Conservation (phyloP, 805 yeast species). For the Wickerhamomyces strasburgensis region DNA sequence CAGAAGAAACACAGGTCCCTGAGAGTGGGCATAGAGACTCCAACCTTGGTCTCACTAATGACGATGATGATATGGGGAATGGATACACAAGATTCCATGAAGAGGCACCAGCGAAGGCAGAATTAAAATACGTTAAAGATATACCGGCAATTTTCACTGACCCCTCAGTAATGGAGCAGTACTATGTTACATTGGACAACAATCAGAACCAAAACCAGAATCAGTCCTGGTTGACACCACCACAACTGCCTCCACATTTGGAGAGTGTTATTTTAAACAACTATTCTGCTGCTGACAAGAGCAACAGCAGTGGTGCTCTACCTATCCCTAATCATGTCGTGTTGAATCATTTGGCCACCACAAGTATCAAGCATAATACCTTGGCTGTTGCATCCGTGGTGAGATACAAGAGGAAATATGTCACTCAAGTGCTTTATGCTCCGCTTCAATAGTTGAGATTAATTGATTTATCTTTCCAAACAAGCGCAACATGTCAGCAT, state of each 20-base stretch:
- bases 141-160: conserved; percentile 84
- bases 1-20: conserved; percentile 1
- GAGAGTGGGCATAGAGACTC: conserved; percentile 39
- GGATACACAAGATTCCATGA: conserved; percentile 77
- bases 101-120: conserved; percentile 33
- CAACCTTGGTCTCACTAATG: conserved; percentile 56
- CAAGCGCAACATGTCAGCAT: too few relatives aligned
- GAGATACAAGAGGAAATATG: conserved; percentile 82
- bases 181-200: conserved; percentile 69
- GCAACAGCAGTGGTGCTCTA: conserved; percentile 81
- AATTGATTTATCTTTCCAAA: too few relatives aligned
- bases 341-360: conserved; percentile 90
- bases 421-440: conserved; percentile 87
- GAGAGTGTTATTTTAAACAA: conserved; percentile 89
- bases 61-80: conserved; percentile 78
- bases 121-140: conserved; percentile 48
- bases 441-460: conserved; percentile 76
- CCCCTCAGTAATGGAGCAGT: conserved; percentile 83
- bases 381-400: conserved; percentile 90
- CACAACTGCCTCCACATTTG: conserved; percentile 93
- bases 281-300: conserved; percentile 53
- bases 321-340: conserved; percentile 96
- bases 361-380: conserved; percentile 89
- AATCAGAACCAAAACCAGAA: conserved; percentile 44
- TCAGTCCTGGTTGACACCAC: conserved; percentile 76